A percentile compares a stretch with the other conserved stretches of the same genome.
Conservation (phyloP, 768 basidiomycete genomes). For the Suillus subalutaceus region DNA sequence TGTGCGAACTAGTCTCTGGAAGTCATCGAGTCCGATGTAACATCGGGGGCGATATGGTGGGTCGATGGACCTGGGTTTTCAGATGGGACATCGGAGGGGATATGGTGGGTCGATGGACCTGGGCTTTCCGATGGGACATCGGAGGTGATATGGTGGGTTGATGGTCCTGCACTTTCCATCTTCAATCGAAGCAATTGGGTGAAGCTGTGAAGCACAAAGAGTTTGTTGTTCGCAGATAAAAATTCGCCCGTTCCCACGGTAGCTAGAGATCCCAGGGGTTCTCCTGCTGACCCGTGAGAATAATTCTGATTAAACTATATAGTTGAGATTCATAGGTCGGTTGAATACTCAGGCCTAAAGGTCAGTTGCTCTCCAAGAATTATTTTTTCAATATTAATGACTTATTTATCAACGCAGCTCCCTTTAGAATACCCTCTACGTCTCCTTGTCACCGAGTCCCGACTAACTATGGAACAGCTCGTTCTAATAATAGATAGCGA, state of each 20-base stretch:
- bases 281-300: not conserved
- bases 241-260: conserved; percentile 9
- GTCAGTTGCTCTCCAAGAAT: not conserved
- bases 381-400: not conserved
- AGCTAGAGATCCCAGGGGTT: conserved; percentile 11
- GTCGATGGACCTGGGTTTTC: conserved; percentile 27
- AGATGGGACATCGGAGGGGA: conserved; percentile 4
- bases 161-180: conserved; percentile 35
- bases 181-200: conserved; percentile 12
- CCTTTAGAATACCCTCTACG: too few species aligned
- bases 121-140: conserved; percentile 23
- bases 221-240: conserved; percentile 1
- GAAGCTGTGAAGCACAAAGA: not conserved
- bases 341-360: too few species aligned
- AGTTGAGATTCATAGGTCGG: not conserved
- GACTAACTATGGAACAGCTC: too few species aligned
- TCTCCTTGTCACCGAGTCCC: too few species aligned
- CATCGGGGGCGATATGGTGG: conserved; percentile 14
- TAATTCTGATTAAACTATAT: conserved; percentile 2
- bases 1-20: conserved; percentile 85
- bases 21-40: conserved; percentile 60
- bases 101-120: conserved; percentile 13
- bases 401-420: too few species aligned
- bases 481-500: conserved; percentile 4
- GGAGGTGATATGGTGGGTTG: conserved; percentile 20